A percentile compares a stretch with the other conserved stretches of the same genome.
These are phyloP conservation scores for Petrea volubilis DNA, from an alignment of 257 asterid species.

Conservation along the genomic window DNA sequence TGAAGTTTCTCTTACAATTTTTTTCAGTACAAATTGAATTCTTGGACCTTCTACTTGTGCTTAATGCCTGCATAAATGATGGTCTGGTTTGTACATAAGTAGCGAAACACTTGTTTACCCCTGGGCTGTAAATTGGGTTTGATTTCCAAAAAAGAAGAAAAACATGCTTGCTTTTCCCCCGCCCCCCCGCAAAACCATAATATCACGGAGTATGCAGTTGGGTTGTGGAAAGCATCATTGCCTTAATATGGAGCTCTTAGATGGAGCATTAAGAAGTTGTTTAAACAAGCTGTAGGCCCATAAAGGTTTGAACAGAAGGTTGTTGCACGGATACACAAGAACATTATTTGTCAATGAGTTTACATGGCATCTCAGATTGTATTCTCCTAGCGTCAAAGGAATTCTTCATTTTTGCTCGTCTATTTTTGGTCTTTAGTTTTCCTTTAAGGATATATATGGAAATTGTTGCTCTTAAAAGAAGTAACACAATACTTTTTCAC, in stretches of 20 bases:
- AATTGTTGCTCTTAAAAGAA: constrained; percentile 9
- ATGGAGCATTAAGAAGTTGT: not conserved
- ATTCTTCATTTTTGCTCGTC: constrained; percentile 10
- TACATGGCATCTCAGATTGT: not conserved
- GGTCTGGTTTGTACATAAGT: not conserved
- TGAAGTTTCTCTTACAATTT: not conserved
- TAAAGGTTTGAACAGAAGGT: not conserved
- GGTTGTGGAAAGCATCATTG: not conserved
- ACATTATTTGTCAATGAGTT: constrained; percentile 5
- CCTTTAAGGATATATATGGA: not conserved
- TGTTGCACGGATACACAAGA: not conserved
- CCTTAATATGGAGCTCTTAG: constrained; percentile 4
- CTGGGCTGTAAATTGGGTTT: not conserved
- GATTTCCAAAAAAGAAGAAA: not conserved
- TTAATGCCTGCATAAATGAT: not conserved
- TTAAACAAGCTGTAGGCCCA: constrained; percentile 9
- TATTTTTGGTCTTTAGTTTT: not conserved
- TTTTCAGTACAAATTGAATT: not conserved
- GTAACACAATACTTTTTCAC: constrained; percentile 27
- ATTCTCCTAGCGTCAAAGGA: not conserved
- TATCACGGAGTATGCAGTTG: constrained; percentile 6
- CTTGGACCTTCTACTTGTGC: not conserved
- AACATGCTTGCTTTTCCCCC: not conserved
- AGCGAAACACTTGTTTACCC: not conserved
- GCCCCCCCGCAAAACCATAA: not conserved